Percentiles rank a stretch among this genome's conserved stretches.
Evolutionary conservation across 345 rosid species (phyloP).

Genomic region (Psidium guajava): DNA sequence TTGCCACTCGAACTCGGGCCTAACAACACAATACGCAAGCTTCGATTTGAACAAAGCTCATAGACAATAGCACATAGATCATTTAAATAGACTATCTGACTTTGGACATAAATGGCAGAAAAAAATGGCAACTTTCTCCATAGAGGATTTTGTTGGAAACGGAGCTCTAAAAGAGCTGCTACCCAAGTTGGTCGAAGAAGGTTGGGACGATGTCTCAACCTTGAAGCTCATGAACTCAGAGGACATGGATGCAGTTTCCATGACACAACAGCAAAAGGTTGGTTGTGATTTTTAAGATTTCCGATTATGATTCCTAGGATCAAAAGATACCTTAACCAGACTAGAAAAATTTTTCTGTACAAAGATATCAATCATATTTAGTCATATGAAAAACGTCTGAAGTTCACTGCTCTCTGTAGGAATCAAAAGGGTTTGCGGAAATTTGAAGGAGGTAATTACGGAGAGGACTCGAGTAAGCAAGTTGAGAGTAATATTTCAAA

Average conservation of each 20-base stretch:
- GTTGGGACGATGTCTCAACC: conserved; percentile 72
- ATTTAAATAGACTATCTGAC: neutral
- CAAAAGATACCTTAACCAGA: neutral
- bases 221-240: conserved; percentile 53
- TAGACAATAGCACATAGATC: neutral
- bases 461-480: no score
- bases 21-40: neutral
- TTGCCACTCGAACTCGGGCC: neutral
- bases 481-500: no score
- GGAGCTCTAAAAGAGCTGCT: conserved; percentile 38
- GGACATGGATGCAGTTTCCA: conserved; percentile 38
- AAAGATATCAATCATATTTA: neutral
- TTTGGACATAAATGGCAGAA: neutral
- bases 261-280: conserved; percentile 54
- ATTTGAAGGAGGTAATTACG: no score
- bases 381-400: neutral
- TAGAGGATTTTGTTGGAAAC: conserved; percentile 47
- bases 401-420: neutral
- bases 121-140: conserved; percentile 44
- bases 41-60: neutral
- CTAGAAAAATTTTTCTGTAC: neutral
- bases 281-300: neutral
- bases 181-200: conserved; percentile 50
- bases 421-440: no score
- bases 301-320: neutral